phyloP scores from a whole-genome alignment of 306 rosid genomes.

The Trifolium subterraneum region DNA sequence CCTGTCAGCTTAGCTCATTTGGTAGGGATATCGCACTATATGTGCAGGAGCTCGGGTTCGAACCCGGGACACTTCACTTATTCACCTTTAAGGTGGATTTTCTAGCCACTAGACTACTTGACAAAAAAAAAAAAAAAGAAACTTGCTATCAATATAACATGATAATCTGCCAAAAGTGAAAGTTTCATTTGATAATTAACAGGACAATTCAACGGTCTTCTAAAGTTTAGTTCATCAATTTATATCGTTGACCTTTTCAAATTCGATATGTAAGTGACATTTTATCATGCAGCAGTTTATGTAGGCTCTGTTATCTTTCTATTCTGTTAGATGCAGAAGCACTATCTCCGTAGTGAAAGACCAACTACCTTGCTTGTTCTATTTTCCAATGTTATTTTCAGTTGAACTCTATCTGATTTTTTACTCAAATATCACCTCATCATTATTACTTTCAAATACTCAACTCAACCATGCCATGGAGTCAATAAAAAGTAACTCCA shows the following conservation, averaged over 20 bases:
- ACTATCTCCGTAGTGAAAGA: slow-evolving; percentile 38
- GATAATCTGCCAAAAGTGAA: no score
- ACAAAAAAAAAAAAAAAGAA: no score
- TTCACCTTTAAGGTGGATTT: no score
- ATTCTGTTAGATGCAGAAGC: slow-evolving; percentile 27
- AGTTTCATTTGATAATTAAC: neutral
- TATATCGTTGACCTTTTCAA: no score
- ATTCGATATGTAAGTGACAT: slow-evolving; percentile 15
- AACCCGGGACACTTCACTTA: no score
- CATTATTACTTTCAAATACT: slow-evolving; percentile 6
- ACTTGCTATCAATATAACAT: no score
- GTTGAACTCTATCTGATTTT: neutral
- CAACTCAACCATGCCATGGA: slow-evolving; percentile 1
- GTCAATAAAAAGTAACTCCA: neutral
- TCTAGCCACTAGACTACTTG: no score
- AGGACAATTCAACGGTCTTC: neutral
- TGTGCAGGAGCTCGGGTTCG: no score
- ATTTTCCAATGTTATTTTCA: slow-evolving; percentile 12
- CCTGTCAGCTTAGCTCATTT: no score
- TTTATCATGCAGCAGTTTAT: slow-evolving; percentile 29
- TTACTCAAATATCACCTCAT: slow-evolving; percentile 10
- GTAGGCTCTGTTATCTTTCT: neutral
- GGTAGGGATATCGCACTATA: no score
- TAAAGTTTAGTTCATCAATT: neutral
- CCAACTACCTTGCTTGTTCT: slow-evolving; percentile 24